A percentile compares a stretch with the other conserved stretches of the same genome.
Conservation (phyloP, 208 protist genomes). For the Trypanosoma lewisi region DNA sequence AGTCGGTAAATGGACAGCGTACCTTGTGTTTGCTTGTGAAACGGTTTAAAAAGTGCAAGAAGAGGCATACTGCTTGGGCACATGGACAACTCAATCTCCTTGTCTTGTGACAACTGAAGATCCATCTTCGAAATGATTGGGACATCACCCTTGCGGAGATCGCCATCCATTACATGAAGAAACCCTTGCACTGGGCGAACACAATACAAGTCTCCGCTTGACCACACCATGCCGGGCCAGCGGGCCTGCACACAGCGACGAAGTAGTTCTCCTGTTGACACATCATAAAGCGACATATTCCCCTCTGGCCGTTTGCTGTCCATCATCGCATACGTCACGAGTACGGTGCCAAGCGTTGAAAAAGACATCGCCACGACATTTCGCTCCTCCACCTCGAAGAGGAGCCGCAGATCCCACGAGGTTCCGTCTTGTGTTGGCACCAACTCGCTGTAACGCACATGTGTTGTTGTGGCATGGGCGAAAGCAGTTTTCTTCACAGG, state of each 20-base stretch:
- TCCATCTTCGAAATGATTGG: constrained; percentile 64
- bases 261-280: constrained; percentile 45
- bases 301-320: constrained; percentile 76
- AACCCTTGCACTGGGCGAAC: constrained; percentile 71
- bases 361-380: constrained; percentile 66
- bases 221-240: constrained; percentile 83
- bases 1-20: constrained; percentile 70
- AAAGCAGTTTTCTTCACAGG: constrained; percentile 45
- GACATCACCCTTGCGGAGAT: constrained; percentile 23
- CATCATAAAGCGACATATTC: constrained; percentile 71
- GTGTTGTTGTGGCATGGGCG: constrained; percentile 76
- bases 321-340: constrained; percentile 80
- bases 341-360: constrained; percentile 60
- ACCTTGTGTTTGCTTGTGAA: constrained; percentile 71
- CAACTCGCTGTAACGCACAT: constrained; percentile 68
- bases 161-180: constrained; percentile 69
- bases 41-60: constrained; percentile 81
- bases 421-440: constrained; percentile 13
- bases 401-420: constrained; percentile 29
- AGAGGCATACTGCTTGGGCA: constrained; percentile 50
- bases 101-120: constrained; percentile 73
- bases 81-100: constrained; percentile 70
- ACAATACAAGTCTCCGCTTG: constrained; percentile 50
- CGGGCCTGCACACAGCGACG: constrained; percentile 71
- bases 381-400: constrained; percentile 67